These are phyloP conservation scores for Helotiales sp. DNA, from an alignment of 2,329 filamentous ascomycete genomes.

Conservation along the genomic window DNA sequence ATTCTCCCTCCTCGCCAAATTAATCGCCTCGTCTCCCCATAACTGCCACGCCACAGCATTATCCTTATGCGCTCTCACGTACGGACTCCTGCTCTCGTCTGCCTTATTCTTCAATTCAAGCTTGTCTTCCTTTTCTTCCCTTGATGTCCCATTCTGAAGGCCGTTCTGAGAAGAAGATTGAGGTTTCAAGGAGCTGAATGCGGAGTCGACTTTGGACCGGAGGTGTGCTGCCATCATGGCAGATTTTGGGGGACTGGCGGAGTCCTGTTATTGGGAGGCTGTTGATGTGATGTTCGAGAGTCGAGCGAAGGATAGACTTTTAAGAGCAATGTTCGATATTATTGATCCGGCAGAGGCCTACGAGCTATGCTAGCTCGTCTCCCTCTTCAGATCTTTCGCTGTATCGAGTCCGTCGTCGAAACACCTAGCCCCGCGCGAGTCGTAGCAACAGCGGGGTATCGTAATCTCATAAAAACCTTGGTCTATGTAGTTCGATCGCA, in stretches of 20 bases:
- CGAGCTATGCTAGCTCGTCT: too few relatives aligned
- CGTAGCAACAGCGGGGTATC: too few relatives aligned
- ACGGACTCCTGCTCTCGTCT: slow-evolving; percentile 63
- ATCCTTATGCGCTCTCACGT: slow-evolving; percentile 71
- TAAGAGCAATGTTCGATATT: too few relatives aligned
- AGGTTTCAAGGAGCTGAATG: neutral
- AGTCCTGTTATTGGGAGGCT: neutral
- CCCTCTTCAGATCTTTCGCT: too few relatives aligned
- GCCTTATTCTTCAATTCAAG: slow-evolving; percentile 53
- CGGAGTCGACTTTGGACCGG: slow-evolving; percentile 15
- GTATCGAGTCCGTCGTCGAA: too few relatives aligned
- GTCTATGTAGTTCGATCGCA: too few relatives aligned
- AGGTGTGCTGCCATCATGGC: slow-evolving; percentile 33
- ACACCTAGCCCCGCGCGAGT: too few relatives aligned
- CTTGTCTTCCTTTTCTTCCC: slow-evolving; percentile 23
- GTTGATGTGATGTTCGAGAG: too few relatives aligned
- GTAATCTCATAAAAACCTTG: too few relatives aligned
- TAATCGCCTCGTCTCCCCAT: slow-evolving; percentile 75
- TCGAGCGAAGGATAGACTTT: too few relatives aligned
- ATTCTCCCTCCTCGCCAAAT: slow-evolving; percentile 76
- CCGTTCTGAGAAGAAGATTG: neutral
- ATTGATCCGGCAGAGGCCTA: too few relatives aligned
- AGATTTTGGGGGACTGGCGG: neutral
- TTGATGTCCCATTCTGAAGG: neutral
- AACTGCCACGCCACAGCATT: slow-evolving; percentile 92